Base-by-base conservation (phyloP, 75 land plant genomes). In the Sequoiadendron giganteum region DNA sequence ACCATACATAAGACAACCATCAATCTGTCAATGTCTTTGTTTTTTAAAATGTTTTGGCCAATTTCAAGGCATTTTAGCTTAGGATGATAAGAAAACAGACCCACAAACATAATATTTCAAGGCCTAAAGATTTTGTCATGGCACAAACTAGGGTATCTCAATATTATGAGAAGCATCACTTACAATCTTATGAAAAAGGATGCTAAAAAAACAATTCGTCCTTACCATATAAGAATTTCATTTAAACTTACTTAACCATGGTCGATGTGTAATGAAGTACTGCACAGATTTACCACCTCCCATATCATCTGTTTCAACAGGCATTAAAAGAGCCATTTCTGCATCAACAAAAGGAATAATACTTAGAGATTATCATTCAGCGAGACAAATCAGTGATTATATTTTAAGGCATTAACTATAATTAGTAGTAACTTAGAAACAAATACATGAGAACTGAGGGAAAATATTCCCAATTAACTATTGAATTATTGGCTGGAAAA, bases 221-320 rank as follows among this genome's bases (percentile, higher is more conserved):
- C 28, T 47, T 15, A 11, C 49, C n/a, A 47, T 82, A 82, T 19
- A 28, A 82, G 32, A 21, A 79, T 42, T 82, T 45, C n/a, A n/a
- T 28, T 45, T 43, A 82, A 82, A 82, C 84, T 82, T 45, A 82
- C 84, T 82, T 45, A 82, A 82, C 83, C 52, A 82, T 19, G 84
- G 84, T n/a, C 84, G 84, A 45, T 82, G 52, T 82, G 84, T 45
- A 82, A 39, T 47, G 34, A 47, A 82, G 84, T 82, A 82, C 84
- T 82, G 84, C 34, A 82, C 14, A 10, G 49, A n/a, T 82, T 82
- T 82, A 47, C 2, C 3, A 9, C 15, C 14, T 39, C 84, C 84
- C 8, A 47, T 47, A 82, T n/a, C 49, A 47, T 48, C 49, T 82
- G 84, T 47, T 82, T 47, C 84, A 28, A 10, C 49, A 45, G 48